phyloP scores from a whole-genome alignment of 192 early-diverging fungal species.

The Phycomyces nitens region DNA sequence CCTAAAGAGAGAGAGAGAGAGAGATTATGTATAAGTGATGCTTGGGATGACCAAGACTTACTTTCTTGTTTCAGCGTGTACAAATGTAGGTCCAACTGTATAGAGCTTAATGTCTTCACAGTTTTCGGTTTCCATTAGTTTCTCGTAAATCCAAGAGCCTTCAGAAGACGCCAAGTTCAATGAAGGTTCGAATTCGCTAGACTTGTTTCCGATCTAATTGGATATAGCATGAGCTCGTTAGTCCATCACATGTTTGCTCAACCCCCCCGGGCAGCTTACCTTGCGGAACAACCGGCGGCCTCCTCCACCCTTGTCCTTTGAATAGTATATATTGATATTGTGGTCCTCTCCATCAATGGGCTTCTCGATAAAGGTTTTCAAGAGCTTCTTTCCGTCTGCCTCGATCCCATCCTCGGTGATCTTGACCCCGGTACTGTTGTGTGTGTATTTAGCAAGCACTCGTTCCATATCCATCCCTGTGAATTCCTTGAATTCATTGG shows the following conservation, averaged over 20 bases:
- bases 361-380: constrained; percentile 98
- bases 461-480: constrained; percentile 27
- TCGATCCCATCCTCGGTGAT: constrained; percentile 57
- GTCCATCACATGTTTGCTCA: not conserved
- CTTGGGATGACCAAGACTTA: constrained; percentile 24
- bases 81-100: constrained; percentile 83
- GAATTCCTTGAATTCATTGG: constrained; percentile 17
- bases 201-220: constrained; percentile 84
- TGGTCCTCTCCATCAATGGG: constrained; percentile 94
- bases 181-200: constrained; percentile 81
- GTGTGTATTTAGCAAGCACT: constrained; percentile 8
- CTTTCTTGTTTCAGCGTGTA: constrained; percentile 95
- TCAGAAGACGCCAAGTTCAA: constrained; percentile 62
- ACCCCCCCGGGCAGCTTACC: constrained; percentile 32
- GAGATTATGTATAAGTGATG: not conserved
- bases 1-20: constrained; percentile 29
- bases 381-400: constrained; percentile 66
- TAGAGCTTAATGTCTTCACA: constrained; percentile 98
- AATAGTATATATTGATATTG: constrained; percentile 95
- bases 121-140: constrained; percentile 92
- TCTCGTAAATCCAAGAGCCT: constrained; percentile 90
- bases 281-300: constrained; percentile 76
- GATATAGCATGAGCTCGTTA: not conserved
- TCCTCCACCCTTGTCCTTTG: constrained; percentile 75
- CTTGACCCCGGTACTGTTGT: constrained; percentile 1